Base-by-base conservation (phyloP, 2,329 filamentous ascomycete genomes). In the Zymoseptoria brevis region DNA sequence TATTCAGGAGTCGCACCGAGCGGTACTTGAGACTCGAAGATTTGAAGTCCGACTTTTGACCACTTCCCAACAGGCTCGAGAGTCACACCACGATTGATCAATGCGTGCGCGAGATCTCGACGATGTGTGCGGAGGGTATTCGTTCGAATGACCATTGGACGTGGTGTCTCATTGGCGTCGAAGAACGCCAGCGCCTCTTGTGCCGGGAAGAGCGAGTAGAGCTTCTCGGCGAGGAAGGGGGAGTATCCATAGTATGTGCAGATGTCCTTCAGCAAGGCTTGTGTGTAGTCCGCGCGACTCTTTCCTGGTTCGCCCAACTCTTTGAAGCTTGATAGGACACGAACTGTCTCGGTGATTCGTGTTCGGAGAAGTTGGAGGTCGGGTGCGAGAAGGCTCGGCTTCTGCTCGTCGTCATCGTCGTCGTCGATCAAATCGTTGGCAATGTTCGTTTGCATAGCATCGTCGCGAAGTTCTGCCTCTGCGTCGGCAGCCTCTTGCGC, bases 221-320 rank as follows among this genome's bases (percentile, higher is more conserved):
- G 85, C 80, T 97, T 99, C 76, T 96, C 90, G 4, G 92, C 94
- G n/a, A 99, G 82, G 76, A 88, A 97, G 45, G 88, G 85, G 3
- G 89, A 95, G 79, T 99, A 99, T 61, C 93, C 92, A 73, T 99
- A 99, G 80, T 99, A 99, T 58, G 88, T 85, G 77, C 91, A 96
- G 60, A 97, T 89, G 71, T 99, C 94, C 75, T 90, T 89, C 62
- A 97, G 76, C 57, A 99, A 80, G 74, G 95, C 89, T 21, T 85
- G 80, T 13, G 89, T 90, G 75, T 99, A 97, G 72, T 97, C 94
- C 55, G 88, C 84, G 68, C 94, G 84, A 58, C 90, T 95, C 66
- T 89, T 85, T 29, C 87, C 88, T 48, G 88, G 83, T 73, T 96
- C 89, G 22, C 86, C 84, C 11, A 96, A 79, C 54, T 89, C 90